Conservation (phyloP, 495 filamentous ascomycete species). For the Hyaloscypha hepaticicola region DNA sequence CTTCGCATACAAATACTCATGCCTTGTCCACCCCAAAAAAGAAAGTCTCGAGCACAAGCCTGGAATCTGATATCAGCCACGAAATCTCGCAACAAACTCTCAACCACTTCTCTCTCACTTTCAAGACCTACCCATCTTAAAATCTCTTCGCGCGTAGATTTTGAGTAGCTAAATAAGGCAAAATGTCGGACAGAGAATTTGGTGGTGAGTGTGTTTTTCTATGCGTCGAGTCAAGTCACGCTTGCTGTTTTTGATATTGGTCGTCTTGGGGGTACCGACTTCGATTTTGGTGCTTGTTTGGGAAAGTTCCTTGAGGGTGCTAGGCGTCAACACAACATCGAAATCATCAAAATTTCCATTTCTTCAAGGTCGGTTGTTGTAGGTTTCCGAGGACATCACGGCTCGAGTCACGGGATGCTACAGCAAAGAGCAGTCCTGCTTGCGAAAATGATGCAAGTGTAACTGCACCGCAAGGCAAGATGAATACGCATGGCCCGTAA, state of each 20-base stretch:
- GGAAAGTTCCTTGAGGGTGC: not conserved
- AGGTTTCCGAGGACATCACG: not conserved
- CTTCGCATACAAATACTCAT: constrained; percentile 26
- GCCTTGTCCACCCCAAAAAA: constrained; percentile 14
- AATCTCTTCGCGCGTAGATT: not conserved
- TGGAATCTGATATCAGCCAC: constrained; percentile 5
- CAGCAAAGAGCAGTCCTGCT: no score
- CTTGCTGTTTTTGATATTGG: not conserved
- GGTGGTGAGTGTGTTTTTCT: constrained; percentile 36
- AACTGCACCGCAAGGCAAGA: no score
- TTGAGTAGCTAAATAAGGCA: constrained; percentile 1
- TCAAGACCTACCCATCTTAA: not conserved
- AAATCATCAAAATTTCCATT: not conserved
- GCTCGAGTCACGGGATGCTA: no score
- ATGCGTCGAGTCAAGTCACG: not conserved
- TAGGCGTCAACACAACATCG: not conserved
- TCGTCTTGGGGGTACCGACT: not conserved
- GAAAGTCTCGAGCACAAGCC: constrained; percentile 9
- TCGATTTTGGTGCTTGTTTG: not conserved
- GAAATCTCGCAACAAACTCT: not conserved
- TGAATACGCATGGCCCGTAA: no score
- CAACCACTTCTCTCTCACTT: not conserved
- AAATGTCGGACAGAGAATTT: constrained; percentile 34
- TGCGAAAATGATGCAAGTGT: no score
- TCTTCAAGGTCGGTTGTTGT: not conserved